Percentiles rank a stretch among this genome's conserved stretches.
Evolutionary conservation across 441 rosid species (phyloP).

Genomic region (Mallotus japonicus): DNA sequence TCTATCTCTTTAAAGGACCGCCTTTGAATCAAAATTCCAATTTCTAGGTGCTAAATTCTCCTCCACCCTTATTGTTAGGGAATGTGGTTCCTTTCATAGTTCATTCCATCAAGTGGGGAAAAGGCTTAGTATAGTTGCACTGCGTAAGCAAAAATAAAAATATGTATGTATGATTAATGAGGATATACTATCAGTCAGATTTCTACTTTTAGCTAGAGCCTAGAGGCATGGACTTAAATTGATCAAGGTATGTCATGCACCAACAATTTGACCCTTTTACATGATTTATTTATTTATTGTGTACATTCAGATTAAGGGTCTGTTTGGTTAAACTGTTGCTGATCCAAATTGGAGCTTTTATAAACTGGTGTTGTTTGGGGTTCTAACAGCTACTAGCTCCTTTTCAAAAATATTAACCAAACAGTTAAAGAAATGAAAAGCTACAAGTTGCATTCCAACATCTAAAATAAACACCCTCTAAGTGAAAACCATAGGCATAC

Average conservation of each 20-base stretch:
- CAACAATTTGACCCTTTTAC: neutral
- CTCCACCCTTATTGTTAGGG: constrained; percentile 39
- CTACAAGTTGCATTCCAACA: no score
- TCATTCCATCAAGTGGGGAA: constrained; percentile 16
- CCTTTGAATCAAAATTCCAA: constrained; percentile 32
- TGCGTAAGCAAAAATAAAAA: neutral
- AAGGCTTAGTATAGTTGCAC: neutral
- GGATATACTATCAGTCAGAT: constrained; percentile 18
- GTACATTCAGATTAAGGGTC: no score
- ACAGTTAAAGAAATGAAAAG: no score
- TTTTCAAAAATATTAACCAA: no score
- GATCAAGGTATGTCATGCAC: neutral
- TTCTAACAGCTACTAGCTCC: no score
- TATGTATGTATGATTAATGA: no score
- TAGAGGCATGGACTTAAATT: neutral
- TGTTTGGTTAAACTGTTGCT: no score
- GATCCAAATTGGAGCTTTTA: no score
- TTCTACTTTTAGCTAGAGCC: neutral
- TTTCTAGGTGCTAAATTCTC: constrained; percentile 29
- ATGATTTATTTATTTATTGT: neutral
- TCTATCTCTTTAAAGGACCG: constrained; percentile 27
- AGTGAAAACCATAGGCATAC: neutral
- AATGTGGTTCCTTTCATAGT: constrained; percentile 36
- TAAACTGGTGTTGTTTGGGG: no score
- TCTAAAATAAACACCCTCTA: no score